Evolutionary conservation across 345 rosid species (phyloP), one percentile per base, ranked within the genome.

Genomic region (Turnera subulata): DNA sequence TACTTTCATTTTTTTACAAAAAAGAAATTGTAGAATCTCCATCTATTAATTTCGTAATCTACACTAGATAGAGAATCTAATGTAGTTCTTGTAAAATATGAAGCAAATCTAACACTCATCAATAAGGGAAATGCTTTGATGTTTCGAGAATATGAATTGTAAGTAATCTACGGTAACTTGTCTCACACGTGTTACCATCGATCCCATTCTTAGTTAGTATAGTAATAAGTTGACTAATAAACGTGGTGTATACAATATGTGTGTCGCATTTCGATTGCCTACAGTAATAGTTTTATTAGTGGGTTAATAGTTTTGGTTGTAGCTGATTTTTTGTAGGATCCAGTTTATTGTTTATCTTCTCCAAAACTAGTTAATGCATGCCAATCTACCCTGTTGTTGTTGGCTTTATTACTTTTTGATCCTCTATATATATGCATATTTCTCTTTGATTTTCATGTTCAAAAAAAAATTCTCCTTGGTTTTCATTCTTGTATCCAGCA

Each of bases 1-100:
- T n/a, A n/a, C n/a, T n/a, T n/a, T n/a, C n/a, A n/a, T n/a, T n/a
- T n/a, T n/a, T n/a, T n/a, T n/a, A n/a, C 23, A 46, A 14, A 50
- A 53, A n/a, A 44, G 20, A 20, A 42, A 7, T n/a, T 43, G 6
- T 21, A 12, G 13, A 33, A 54, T 46, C 40, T 52, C 2, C 9
- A 65, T 44, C 11, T 56, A 65, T 65, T 58, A 32, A 65, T 43
- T 50, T 48, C 20, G 33, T 22, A 15, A 51, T 58, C 58, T 22
- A 2, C 9, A 6, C 11, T 14, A 20, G 1, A 51, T 3, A 38
- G 12, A 25, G n/a, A 29, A 29, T 17, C 15, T 8, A 20, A 23
- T 49, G 11, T 12, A 13, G 11, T 24, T 50, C 15, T 14, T 23
- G 5, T 11, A 14, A 50, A 50, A 17, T 14, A 4, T 2, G 12